Base-by-base conservation (phyloP, 179 eudicot genomes). In the Actinidia arguta region DNA sequence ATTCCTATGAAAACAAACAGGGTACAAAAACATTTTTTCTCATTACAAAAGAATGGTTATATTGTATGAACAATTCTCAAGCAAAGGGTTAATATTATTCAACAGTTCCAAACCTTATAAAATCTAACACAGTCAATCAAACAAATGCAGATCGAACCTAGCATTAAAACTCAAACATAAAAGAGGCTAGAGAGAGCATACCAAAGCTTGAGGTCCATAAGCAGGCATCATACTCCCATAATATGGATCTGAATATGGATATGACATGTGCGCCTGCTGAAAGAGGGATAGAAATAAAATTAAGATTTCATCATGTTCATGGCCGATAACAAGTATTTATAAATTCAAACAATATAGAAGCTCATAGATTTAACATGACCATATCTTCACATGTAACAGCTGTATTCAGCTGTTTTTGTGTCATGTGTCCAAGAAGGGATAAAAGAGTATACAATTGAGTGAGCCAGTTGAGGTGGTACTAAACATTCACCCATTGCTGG, bases 381-480 rank as follows among this genome's bases (percentile, higher is more conserved):
- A 56, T 56, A 56, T 11, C 20, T 56, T 56, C 17, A 74, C 39
- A 17, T 17, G 20, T 52, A 42, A 52, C n/a, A 75, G 17, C 47
- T 22, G 36, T 54, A 75, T 52, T 52, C 46, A 75, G 31, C 62
- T 52, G 62, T 25, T 36, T 59, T 56, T 56, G 16, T 56, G 3
- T 56, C 17, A n/a, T n/a, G n/a, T 56, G 18, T 13, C 3, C 13
- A 5, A 56, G 61, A 56, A n/a, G 17, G 61, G 13, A 76, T 69
- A 59, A 42, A 58, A 14, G 80, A 76, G 14, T 76, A 69, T 31
- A 39, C 69, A 27, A 61, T 9, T 36, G 61, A 54, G 50, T 76
- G n/a, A n/a, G n/a, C 80, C 39, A 54, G 51, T 76, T 59, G 80
- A 76, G 80, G 80, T 42, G 47, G 80, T 42, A 54, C 22, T 27